These are phyloP conservation scores for Rhynchosporium secalis DNA, from an alignment of 2,329 filamentous ascomycete species.

Conservation along the genomic window DNA sequence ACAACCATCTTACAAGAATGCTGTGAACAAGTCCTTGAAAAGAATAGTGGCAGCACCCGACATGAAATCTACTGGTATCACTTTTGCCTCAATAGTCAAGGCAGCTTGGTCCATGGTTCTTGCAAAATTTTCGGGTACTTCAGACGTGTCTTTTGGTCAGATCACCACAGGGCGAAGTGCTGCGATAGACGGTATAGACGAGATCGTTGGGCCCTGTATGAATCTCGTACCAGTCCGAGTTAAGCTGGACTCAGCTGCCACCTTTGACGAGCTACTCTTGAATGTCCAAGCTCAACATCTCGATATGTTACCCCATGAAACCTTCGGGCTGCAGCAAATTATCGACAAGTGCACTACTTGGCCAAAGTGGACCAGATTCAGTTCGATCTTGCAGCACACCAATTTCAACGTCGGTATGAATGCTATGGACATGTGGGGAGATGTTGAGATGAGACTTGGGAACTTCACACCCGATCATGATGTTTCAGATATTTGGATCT, in stretches of 20 bases:
- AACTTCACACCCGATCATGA: conserved; percentile 12
- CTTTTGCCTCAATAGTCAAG: conserved; percentile 21
- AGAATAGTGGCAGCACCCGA: conserved; percentile 2
- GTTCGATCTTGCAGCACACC: conserved; percentile 17
- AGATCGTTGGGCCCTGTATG: conserved; percentile 46
- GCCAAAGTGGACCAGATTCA: conserved; percentile 18
- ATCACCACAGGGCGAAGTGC: conserved; percentile 45
- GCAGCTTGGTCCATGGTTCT: conserved; percentile 44
- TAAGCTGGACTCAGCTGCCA: conserved; percentile 36
- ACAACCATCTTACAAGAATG: conserved; percentile 7
- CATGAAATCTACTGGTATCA: conserved; percentile 6
- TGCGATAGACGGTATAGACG: conserved; percentile 40
- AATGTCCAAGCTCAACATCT: conserved; percentile 48
- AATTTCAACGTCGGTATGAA: conserved; percentile 16
- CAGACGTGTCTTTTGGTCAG: conserved; percentile 45
- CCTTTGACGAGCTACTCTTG: conserved; percentile 45
- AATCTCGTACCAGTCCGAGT: conserved; percentile 46
- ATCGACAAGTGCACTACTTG: conserved; percentile 29
- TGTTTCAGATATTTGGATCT: conserved; percentile 13
- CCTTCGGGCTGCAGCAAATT: conserved; percentile 47
- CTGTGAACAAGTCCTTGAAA: conserved; percentile 10
- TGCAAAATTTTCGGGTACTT: conserved; percentile 40
- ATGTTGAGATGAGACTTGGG: conserved; percentile 13
- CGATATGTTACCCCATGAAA: conserved; percentile 31
- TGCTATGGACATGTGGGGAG: conserved; percentile 7